Evolutionary conservation across 2,329 filamentous ascomycete species (phyloP), one percentile per base, ranked within the genome.

Genomic region (Curvularia verruculosa): DNA sequence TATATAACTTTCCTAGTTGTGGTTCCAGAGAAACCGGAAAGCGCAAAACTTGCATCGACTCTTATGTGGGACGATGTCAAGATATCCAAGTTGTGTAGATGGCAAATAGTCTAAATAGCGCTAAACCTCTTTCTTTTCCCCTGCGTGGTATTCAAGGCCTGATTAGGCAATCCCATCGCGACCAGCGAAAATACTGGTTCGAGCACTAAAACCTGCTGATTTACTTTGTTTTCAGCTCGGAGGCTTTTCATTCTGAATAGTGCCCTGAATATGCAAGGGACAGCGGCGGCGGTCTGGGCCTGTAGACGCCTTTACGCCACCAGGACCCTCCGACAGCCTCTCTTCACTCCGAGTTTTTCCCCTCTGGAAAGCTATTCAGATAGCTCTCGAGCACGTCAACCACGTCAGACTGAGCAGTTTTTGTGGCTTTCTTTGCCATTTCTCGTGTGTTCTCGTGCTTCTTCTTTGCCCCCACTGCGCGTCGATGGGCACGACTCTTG

Each of bases 401-500:
- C 21, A 64, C 23, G 31, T 71, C 69, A 19, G 52, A 50, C 26
- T 60, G 61, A 4, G 43, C 12, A 8, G 37, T 43, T 39, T 54
- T 52, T 3, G 3, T 12, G 15, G 52, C 28, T 21, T 54, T 62
- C 3, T 51, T 21, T 3, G 28, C 10, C 8, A 18, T 23, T 8
- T 55, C 47, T 12, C 44, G 46, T 9, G 50, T 56, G 7, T 67
- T 66, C 10, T 69, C 63, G 24, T 59, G 50, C 43, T 74, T 74
- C 61, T 73, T 74, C 51, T 65, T 67, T 6, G 50, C 49, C 0
- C 67, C 68, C 6, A 72, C 67, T n/a, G 69, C 70, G 54, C 75
- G 74, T 44, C 75, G 75, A 65, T 91, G 87, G 3, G 77, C 74
- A 36, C 82, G 78, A 54, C 85, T 85, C 49, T 79, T 79, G 10